phyloP scores from a whole-genome alignment of 2,329 filamentous ascomycete species.

The Fusarium sarcochroum region DNA sequence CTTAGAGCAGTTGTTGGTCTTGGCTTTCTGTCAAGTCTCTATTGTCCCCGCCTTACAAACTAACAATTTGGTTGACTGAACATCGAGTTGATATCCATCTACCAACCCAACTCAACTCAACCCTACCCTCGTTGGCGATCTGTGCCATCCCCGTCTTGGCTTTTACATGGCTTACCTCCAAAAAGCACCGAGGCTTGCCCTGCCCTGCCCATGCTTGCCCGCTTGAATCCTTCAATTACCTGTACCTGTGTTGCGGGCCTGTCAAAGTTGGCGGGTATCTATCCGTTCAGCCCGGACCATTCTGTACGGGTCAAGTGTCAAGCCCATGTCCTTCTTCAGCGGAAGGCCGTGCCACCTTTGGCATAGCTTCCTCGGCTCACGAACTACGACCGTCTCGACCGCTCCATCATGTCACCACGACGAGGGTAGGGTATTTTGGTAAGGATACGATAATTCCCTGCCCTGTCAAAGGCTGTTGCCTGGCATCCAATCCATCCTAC shows the following conservation, averaged over 20 bases:
- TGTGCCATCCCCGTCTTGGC: conserved; percentile 20
- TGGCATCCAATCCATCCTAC: conserved; percentile 5
- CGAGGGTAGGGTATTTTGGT: conserved; percentile 25
- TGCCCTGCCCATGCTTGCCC: conserved; percentile 6
- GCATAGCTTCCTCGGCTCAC: conserved; percentile 37
- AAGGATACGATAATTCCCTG: conserved; percentile 6
- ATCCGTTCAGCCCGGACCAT: conserved; percentile 39
- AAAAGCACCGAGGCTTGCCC: conserved; percentile 2
- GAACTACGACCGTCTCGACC: conserved; percentile 36
- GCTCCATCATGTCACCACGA: conserved; percentile 30
- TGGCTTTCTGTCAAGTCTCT: not conserved
- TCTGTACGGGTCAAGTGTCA: conserved; percentile 1
- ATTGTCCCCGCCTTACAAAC: conserved; percentile 2
- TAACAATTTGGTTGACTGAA: not conserved
- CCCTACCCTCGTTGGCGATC: conserved; percentile 15
- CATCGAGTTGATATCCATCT: not conserved
- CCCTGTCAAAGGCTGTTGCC: conserved; percentile 14
- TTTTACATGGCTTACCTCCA: conserved; percentile 1
- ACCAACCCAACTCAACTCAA: not conserved
- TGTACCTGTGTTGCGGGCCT: conserved; percentile 15
- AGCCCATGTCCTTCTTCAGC: conserved; percentile 13
- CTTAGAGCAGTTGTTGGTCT: not conserved
- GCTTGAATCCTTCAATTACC: conserved; percentile 7
- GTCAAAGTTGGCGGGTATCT: conserved; percentile 45
- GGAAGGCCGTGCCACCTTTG: conserved; percentile 35